A percentile compares a stretch with the other conserved stretches of the same genome.
These are phyloP conservation scores for Litchi chinensis DNA, from an alignment of 345 rosid species.

Conservation along the genomic window DNA sequence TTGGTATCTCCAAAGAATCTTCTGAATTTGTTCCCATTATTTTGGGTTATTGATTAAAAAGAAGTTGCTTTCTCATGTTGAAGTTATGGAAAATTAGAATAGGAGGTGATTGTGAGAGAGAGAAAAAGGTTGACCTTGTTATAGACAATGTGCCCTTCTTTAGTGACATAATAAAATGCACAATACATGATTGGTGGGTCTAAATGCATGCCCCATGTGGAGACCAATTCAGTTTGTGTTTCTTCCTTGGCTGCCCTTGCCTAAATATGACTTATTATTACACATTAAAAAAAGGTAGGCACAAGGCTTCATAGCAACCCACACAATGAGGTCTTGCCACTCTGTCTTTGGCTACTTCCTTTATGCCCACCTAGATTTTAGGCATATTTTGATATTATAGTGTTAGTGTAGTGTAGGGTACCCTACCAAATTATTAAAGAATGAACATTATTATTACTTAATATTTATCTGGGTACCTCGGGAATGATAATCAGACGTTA, in stretches of 20 bases:
- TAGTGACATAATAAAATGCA: constrained; percentile 16
- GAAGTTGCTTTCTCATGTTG: neutral
- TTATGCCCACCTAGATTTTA: neutral
- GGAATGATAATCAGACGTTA: constrained; percentile 12
- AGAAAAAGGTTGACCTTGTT: constrained; percentile 23
- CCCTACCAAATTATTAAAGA: constrained; percentile 15
- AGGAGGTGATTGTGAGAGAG: neutral
- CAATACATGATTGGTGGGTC: constrained; percentile 38
- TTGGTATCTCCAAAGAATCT: constrained; percentile 36
- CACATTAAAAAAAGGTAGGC: no score
- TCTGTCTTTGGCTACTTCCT: neutral
- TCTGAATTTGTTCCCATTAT: constrained; percentile 25
- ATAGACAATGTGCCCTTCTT: constrained; percentile 27
- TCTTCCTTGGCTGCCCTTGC: constrained; percentile 24
- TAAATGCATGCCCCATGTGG: constrained; percentile 42
- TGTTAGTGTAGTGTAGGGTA: constrained; percentile 19
- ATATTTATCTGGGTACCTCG: constrained; percentile 15
- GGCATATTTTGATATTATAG: neutral
- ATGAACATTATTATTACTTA: neutral
- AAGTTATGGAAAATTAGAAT: neutral
- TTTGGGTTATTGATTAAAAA: constrained; percentile 11
- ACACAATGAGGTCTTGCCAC: neutral
- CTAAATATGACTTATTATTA: neutral
- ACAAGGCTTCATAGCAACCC: neutral
- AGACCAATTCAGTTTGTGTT: constrained; percentile 42